A percentile compares a stretch with the other conserved stretches of the same genome.
These are phyloP conservation scores for Curvularia eragrostidis DNA, from an alignment of 2,329 filamentous ascomycete genomes.

Conservation along the genomic window DNA sequence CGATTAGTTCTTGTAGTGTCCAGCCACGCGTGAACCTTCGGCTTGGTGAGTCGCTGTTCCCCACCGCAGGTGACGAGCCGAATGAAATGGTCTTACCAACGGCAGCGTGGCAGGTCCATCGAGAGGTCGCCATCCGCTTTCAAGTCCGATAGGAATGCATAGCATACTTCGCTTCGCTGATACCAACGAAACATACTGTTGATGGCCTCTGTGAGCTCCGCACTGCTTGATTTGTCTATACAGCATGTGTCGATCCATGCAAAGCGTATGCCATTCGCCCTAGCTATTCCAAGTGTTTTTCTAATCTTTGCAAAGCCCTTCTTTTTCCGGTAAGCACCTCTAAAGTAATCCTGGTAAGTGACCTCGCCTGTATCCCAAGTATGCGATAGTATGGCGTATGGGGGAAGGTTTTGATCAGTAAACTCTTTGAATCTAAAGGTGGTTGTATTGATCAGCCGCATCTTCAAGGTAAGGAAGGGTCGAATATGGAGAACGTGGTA, in stretches of 20 bases:
- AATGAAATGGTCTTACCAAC: no score
- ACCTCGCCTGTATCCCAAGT: slow-evolving; percentile 4
- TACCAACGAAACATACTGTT: slow-evolving; percentile 25
- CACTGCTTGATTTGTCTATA: slow-evolving; percentile 19
- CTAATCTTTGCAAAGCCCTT: background rate
- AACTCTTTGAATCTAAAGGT: slow-evolving; percentile 1
- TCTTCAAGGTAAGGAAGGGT: background rate
- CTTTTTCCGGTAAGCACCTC: background rate
- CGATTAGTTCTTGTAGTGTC: slow-evolving; percentile 6
- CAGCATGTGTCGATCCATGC: slow-evolving; percentile 9
- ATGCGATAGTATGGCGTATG: background rate
- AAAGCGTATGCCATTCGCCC: background rate
- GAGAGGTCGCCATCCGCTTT: background rate
- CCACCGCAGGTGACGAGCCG: no score
- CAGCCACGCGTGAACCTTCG: slow-evolving; percentile 6
- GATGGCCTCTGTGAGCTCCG: slow-evolving; percentile 20
- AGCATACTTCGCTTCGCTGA: slow-evolving; percentile 14
- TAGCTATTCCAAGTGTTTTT: background rate
- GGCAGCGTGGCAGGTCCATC: background rate
- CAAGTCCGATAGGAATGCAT: slow-evolving; percentile 11
- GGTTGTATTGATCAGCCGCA: slow-evolving; percentile 7
- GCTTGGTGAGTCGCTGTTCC: no score
- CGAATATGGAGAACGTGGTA: background rate
- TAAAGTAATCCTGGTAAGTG: background rate
- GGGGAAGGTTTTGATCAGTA: background rate